Base-by-base conservation (phyloP, 176 grass and related monocot species). In the Musa troglodytarum region DNA sequence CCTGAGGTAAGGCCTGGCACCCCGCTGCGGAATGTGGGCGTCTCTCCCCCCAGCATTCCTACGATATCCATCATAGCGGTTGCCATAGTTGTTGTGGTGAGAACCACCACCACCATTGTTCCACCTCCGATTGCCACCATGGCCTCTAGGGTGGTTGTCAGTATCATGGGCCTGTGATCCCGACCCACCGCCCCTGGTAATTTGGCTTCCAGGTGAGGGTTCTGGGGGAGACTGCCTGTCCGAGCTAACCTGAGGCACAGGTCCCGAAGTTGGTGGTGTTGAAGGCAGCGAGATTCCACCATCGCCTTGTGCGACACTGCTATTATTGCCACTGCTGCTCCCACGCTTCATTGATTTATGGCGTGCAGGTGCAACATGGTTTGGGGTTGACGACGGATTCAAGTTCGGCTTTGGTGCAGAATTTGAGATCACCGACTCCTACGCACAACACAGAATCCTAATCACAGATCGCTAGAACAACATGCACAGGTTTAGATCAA, bases 1-100 rank as follows among this genome's bases (percentile, higher is more conserved):
- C 78, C 90, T 87, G 53, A 84, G 57, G 52, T 86, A 98, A 0
- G 85, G 54, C 58, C 88, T 68, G 50, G 83, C 76, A 67, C 81
- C 76, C 17, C 80, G 76, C 0, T 17, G 70, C 52, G 25, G 79
- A 61, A 68, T 17, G 16, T 63, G 71, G 26, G 57, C 4, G 17
- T 81, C 79, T 75, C 71, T 68, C 15, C 50, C 26, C 49, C 55
- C 69, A 10, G 78, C 67, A 54, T 74, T 82, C 13, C 90, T 81
- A 25, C 78, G 86, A 69, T 81, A 85, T 50, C 65, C 77, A 1
- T 89, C 86, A 23, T 76, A 43, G 19, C 73, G 78, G 78, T 65
- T 53, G 49, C 58, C n/a, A 63, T 65, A 77, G 61, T 65, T 77
- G n/a, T 49, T 52, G 12, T 77, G 58, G 11, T 77, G 75, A 5